These are phyloP conservation scores for Colletotrichum limetticola DNA, from an alignment of 2,329 filamentous ascomycete species.

Conservation along the genomic window DNA sequence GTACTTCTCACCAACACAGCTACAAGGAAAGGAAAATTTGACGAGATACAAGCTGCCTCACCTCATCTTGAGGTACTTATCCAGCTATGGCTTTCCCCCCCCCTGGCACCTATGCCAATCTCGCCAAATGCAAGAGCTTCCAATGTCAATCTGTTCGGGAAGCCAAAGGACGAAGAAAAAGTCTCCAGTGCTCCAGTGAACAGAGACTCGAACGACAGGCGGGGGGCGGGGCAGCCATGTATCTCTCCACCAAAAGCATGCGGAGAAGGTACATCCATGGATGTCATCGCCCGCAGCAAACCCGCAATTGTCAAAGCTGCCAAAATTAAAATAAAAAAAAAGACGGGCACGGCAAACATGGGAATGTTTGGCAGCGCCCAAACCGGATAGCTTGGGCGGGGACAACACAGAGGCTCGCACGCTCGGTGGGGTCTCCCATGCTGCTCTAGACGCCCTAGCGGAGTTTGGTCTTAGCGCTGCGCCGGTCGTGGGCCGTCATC, in stretches of 20 bases:
- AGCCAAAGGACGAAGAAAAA: background rate
- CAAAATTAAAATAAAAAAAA: background rate
- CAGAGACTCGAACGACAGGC: background rate
- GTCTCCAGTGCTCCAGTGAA: background rate
- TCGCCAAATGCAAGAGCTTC: constrained; percentile 16
- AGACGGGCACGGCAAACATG: constrained; percentile 8
- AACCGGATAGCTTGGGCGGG: constrained; percentile 32
- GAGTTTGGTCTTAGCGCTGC: constrained; percentile 10
- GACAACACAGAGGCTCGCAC: constrained; percentile 1
- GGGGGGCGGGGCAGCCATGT: constrained; percentile 7
- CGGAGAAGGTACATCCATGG: constrained; percentile 17
- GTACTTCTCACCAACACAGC: background rate
- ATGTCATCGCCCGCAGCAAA: background rate
- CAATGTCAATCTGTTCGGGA: background rate
- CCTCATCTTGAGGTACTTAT: background rate
- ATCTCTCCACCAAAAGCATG: background rate
- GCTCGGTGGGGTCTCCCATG: background rate
- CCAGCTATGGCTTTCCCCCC: background rate
- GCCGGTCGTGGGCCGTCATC: constrained; percentile 16
- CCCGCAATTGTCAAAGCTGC: background rate
- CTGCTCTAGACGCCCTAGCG: constrained; percentile 1
- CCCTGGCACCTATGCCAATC: background rate
- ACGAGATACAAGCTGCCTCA: background rate
- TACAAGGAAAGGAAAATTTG: background rate
- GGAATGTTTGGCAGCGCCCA: constrained; percentile 11